A percentile compares a stretch with the other conserved stretches of the same genome.
phyloP scores from a whole-genome alignment of 345 rosid genomes.

The Pistacia vera region DNA sequence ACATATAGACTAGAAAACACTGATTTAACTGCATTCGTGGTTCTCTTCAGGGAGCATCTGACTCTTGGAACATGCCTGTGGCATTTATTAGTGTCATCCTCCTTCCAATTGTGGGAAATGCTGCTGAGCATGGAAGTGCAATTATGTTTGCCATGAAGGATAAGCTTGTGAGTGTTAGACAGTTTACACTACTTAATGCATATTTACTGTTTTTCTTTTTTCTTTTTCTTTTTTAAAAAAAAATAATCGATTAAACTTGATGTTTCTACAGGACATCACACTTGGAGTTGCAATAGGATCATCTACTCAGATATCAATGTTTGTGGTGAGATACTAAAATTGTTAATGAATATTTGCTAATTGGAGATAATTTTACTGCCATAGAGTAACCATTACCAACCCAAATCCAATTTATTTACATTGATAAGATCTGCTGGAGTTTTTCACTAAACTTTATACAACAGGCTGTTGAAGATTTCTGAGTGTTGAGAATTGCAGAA shows the following conservation, averaged over 20 bases:
- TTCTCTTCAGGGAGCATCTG: slow-evolving; percentile 73
- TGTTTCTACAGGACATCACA: slow-evolving; percentile 73
- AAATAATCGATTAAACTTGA: background rate
- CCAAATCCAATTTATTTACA: background rate
- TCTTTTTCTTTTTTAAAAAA: background rate
- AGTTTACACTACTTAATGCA: background rate
- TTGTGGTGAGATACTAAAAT: slow-evolving; percentile 59
- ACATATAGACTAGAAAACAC: background rate
- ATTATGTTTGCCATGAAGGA: slow-evolving; percentile 97
- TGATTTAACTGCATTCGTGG: background rate
- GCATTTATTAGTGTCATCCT: slow-evolving; percentile 88
- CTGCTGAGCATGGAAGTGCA: slow-evolving; percentile 93
- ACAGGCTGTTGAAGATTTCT: background rate
- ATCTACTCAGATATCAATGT: slow-evolving; percentile 98
- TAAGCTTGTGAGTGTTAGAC: slow-evolving; percentile 65
- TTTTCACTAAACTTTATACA: background rate
- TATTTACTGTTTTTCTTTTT: too few species aligned
- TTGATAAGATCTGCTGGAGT: background rate
- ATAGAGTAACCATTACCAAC: background rate
- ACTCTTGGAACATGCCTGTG: slow-evolving; percentile 72
- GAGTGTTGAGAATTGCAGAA: background rate
- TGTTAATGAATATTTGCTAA: background rate
- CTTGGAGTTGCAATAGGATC: slow-evolving; percentile 98
- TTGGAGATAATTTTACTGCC: background rate
- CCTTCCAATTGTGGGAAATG: slow-evolving; percentile 96